phyloP scores from a whole-genome alignment of 768 basidiomycete species.

The Lanmaoa pseudosensibilis region DNA sequence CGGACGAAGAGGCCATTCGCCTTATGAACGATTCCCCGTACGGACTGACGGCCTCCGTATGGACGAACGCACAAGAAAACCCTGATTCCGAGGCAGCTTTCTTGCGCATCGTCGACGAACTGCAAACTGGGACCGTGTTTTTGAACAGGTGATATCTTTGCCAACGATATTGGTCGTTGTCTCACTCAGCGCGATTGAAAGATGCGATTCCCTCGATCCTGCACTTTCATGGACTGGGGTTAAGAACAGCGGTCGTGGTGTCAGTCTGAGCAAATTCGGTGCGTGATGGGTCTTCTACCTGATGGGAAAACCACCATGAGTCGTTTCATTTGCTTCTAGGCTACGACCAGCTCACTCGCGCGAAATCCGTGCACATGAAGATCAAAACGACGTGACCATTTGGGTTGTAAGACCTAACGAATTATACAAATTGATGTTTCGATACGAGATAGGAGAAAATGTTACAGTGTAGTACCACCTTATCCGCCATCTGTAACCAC shows the following conservation, averaged over 20 bases:
- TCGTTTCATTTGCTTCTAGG: conserved; percentile 44
- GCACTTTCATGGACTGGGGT: conserved; percentile 93
- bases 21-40: conserved; percentile 98
- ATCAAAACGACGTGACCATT: conserved; percentile 46
- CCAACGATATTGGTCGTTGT: neutral
- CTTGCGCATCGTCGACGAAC: conserved; percentile 55
- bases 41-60: conserved; percentile 91
- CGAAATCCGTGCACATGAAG: conserved; percentile 84
- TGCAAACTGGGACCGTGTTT: conserved; percentile 92
- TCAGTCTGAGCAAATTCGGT: conserved; percentile 91
- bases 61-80: conserved; percentile 74
- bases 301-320: neutral
- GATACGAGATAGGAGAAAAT: neutral
- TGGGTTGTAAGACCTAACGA: too few species aligned
- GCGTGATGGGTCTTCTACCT: conserved; percentile 21
- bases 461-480: neutral
- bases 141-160: conserved; percentile 65
- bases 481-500: neutral
- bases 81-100: conserved; percentile 69
- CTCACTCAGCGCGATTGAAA: conserved; percentile 26
- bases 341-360: conserved; percentile 81
- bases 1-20: conserved; percentile 82
- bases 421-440: neutral
- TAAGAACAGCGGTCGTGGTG: conserved; percentile 89
- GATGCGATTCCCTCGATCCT: conserved; percentile 90